Evolutionary conservation across 1,284 basidiomycete species (phyloP).

Genomic region (Violaceomyces palustris): DNA sequence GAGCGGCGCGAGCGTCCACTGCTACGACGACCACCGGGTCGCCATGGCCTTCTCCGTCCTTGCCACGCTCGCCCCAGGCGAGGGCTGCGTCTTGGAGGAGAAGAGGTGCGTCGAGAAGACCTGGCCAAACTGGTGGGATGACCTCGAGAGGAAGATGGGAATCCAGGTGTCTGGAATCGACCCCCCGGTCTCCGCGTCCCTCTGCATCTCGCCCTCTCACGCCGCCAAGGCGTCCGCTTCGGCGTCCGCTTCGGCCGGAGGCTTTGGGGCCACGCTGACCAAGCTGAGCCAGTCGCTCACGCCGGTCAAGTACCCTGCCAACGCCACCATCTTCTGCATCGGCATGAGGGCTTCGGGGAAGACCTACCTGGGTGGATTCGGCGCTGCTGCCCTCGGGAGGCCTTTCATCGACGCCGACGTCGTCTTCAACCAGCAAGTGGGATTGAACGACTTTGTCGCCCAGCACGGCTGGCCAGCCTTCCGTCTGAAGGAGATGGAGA

Average conservation of each 20-base stretch:
- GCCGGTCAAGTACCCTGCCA: slow-evolving; percentile 53
- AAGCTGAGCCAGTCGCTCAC: slow-evolving; percentile 17
- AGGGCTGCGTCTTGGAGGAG: slow-evolving; percentile 78
- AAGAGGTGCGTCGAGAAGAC: slow-evolving; percentile 99
- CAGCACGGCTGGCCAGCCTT: slow-evolving; percentile 73
- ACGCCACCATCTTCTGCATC: slow-evolving; percentile 74
- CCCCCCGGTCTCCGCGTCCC: slow-evolving; percentile 52
- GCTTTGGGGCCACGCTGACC: slow-evolving; percentile 11
- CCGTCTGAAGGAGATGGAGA: slow-evolving; percentile 57
- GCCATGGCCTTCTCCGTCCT: slow-evolving; percentile 97
- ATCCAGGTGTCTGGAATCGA: slow-evolving; percentile 80
- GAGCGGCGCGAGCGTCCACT: slow-evolving; percentile 72
- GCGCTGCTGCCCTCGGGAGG: slow-evolving; percentile 69
- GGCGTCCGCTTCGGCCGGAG: slow-evolving; percentile 12
- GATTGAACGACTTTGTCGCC: slow-evolving; percentile 71
- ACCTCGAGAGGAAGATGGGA: slow-evolving; percentile 93
- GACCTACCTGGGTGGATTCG: slow-evolving; percentile 77
- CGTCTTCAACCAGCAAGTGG: slow-evolving; percentile 67
- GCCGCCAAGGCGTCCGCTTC: slow-evolving; percentile 34
- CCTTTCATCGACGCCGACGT: slow-evolving; percentile 82
- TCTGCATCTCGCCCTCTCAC: slow-evolving; percentile 36
- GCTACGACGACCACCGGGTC: slow-evolving; percentile 97
- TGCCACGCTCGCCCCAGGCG: slow-evolving; percentile 63
- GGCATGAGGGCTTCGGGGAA: slow-evolving; percentile 98
- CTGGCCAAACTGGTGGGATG: slow-evolving; percentile 99